phyloP scores from a whole-genome alignment of 2,329 filamentous ascomycete genomes.

The Apiospora hydei region DNA sequence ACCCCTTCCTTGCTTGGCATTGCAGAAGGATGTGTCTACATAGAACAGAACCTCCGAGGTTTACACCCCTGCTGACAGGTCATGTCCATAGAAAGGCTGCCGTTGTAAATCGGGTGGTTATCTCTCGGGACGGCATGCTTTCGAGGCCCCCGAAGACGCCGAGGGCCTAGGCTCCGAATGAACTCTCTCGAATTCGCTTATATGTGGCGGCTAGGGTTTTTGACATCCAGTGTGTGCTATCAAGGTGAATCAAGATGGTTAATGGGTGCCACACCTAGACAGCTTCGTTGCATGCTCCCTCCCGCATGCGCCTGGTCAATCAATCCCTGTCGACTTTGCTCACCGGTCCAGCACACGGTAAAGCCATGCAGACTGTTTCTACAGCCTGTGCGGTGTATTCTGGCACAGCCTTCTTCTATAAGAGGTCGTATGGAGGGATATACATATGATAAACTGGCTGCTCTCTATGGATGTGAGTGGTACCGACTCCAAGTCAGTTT shows the following conservation, averaged over 20 bases:
- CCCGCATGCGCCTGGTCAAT: slow-evolving; percentile 1
- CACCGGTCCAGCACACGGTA: slow-evolving; percentile 13
- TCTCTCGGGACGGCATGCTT: neutral
- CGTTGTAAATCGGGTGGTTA: neutral
- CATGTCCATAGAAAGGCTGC: neutral
- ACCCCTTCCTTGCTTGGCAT: neutral
- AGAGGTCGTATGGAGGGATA: neutral
- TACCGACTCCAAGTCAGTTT: neutral
- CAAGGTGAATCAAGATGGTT: slow-evolving; percentile 6
- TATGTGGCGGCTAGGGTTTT: neutral
- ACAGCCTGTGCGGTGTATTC: neutral
- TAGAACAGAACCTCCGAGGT: neutral
- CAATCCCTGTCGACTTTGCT: neutral
- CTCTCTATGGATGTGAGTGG: neutral
- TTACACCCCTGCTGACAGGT: too few relatives aligned
- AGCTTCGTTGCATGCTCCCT: slow-evolving; percentile 1
- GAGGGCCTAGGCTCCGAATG: neutral
- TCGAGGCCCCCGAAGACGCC: neutral
- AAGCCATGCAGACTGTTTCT: neutral
- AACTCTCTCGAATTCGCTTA: neutral
- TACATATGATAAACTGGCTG: neutral
- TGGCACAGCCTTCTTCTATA: neutral
- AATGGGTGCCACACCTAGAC: neutral
- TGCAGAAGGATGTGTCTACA: neutral
- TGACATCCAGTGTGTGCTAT: neutral